phyloP scores from a whole-genome alignment of 2,329 filamentous ascomycete species.

The Penicillium expansum region DNA sequence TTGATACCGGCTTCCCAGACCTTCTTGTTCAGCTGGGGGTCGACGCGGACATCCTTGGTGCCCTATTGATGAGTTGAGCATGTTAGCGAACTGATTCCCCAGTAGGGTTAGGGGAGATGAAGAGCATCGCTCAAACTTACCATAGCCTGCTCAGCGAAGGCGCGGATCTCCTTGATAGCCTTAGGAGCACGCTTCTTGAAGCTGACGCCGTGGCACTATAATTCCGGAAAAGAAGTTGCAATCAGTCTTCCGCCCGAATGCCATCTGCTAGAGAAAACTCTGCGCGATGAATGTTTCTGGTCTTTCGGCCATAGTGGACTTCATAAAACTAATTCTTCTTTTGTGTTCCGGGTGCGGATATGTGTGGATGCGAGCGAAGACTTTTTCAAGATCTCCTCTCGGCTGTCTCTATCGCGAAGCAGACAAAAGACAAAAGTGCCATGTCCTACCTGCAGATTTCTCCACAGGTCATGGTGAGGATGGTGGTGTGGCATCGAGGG shows the following conservation, averaged over 20 bases:
- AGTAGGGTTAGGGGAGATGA: background rate
- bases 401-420: slow-evolving; percentile 4
- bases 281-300: slow-evolving; percentile 25
- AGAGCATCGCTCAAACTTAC: slow-evolving; percentile 58
- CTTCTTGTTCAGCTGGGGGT: slow-evolving; percentile 99
- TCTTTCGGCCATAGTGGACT: slow-evolving; percentile 58
- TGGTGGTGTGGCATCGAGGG: slow-evolving; percentile 9
- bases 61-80: slow-evolving; percentile 57
- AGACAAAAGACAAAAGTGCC: slow-evolving; percentile 7
- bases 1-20: slow-evolving; percentile 99
- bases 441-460: slow-evolving; percentile 10
- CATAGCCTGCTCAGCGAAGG: slow-evolving; percentile 91
- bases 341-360: slow-evolving; percentile 24
- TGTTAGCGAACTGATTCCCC: background rate
- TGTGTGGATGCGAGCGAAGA: slow-evolving; percentile 11
- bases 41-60: slow-evolving; percentile 93
- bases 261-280: slow-evolving; percentile 33
- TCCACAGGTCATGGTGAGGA: slow-evolving; percentile 9
- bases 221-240: slow-evolving; percentile 38
- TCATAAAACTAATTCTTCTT: slow-evolving; percentile 65
- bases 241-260: slow-evolving; percentile 69
- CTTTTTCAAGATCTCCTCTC: slow-evolving; percentile 12
- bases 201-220: slow-evolving; percentile 87
- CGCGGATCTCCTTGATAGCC: slow-evolving; percentile 99
- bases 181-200: slow-evolving; percentile 99